These are phyloP conservation scores for Lipomyces yamadae DNA, from an alignment of 805 yeast genomes.

Conservation along the genomic window DNA sequence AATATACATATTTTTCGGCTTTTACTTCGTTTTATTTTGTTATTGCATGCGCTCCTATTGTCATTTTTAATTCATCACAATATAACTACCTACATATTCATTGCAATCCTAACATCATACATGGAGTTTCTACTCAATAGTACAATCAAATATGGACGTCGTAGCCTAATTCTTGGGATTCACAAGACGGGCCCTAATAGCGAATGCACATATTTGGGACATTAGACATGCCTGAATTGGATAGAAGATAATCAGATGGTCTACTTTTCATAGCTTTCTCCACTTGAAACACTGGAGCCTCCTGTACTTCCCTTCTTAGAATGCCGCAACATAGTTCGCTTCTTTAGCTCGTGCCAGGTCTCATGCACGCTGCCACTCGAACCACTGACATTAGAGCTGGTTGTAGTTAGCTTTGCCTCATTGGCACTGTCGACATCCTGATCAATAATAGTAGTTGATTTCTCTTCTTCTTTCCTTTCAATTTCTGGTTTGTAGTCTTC, in stretches of 20 bases:
- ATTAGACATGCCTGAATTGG: not conserved
- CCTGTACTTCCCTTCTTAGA: conserved; percentile 1
- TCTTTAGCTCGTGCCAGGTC: conserved; percentile 28
- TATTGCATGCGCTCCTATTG: not conserved
- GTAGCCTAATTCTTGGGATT: not conserved
- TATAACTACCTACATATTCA: not conserved
- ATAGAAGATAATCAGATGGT: not conserved
- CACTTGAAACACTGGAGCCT: not conserved
- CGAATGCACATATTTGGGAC: not conserved
- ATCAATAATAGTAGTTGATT: not conserved
- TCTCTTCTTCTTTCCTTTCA: conserved; percentile 13
- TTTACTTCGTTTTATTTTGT: not conserved
- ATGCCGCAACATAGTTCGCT: conserved; percentile 31
- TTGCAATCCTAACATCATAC: not conserved
- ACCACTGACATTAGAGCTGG: not conserved
- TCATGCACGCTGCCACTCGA: conserved; percentile 3
- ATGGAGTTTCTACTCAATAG: not conserved
- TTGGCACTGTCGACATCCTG: not conserved
- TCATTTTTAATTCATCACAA: not conserved
- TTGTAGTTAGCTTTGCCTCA: not conserved
- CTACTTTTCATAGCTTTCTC: not conserved
- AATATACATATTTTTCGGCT: not conserved
- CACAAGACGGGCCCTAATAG: too few species aligned
- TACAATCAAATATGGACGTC: not conserved
- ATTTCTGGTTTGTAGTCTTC: conserved; percentile 30